These are phyloP conservation scores for Lippia alba DNA, from an alignment of 305 asterid species.

Conservation along the genomic window DNA sequence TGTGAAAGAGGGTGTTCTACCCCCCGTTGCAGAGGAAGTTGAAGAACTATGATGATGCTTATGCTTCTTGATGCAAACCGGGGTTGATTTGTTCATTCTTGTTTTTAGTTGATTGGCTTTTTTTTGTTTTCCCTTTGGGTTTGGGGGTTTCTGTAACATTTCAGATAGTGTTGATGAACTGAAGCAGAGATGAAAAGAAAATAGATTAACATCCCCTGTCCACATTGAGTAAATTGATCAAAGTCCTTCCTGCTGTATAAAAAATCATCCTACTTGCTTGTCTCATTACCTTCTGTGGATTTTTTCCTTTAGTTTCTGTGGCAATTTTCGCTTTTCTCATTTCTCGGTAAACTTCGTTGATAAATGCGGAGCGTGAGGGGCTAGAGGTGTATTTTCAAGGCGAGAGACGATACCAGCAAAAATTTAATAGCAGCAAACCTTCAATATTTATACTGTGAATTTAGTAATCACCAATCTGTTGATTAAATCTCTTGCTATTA, in stretches of 20 bases:
- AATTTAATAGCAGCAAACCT: too few relatives aligned
- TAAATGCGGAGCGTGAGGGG: too few relatives aligned
- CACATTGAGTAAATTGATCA: conserved; percentile 22
- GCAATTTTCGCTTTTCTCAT: too few relatives aligned
- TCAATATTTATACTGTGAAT: too few relatives aligned
- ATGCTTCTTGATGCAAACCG: conserved; percentile 40
- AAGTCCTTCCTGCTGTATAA: conserved; percentile 37
- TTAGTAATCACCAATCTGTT: too few relatives aligned
- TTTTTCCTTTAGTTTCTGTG: too few relatives aligned
- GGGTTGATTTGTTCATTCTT: conserved; percentile 58
- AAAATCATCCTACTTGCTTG: conserved; percentile 34
- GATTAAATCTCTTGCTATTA: neutral
- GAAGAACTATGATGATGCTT: conserved; percentile 47
- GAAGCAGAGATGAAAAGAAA: conserved; percentile 15
- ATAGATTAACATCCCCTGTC: neutral
- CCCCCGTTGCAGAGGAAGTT: conserved; percentile 68
- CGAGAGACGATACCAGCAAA: too few relatives aligned
- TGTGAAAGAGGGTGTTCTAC: conserved; percentile 69
- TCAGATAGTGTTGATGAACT: conserved; percentile 32
- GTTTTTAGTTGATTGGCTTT: conserved; percentile 54
- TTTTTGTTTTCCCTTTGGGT: conserved; percentile 40
- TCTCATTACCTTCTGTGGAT: neutral
- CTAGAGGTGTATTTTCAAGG: too few relatives aligned
- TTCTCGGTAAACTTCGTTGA: too few relatives aligned
- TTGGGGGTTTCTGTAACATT: conserved; percentile 33